phyloP scores from a whole-genome alignment of 2,329 filamentous ascomycete genomes.

The Aspergillus quadrilineatus region DNA sequence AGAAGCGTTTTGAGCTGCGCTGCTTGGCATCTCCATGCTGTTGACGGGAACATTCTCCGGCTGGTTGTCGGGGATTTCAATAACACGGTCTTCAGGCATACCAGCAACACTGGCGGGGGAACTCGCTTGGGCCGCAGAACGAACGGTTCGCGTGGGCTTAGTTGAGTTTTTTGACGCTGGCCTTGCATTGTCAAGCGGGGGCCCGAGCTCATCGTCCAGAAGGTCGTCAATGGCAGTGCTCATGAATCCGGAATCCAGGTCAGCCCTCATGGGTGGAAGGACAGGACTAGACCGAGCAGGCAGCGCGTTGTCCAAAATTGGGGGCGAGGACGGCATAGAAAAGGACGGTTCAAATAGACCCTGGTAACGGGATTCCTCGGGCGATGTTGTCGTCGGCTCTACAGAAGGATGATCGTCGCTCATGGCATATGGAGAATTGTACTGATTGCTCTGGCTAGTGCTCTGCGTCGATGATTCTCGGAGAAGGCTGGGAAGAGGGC shows the following conservation, averaged over 20 bases:
- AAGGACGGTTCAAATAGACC: conserved; percentile 66
- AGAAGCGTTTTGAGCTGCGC: conserved; percentile 7
- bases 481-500: conserved; percentile 53
- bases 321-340: conserved; percentile 87
- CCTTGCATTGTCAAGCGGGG: conserved; percentile 27
- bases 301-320: conserved; percentile 64
- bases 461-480: conserved; percentile 60
- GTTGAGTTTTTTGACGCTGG: conserved; percentile 19
- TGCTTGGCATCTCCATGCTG: background rate
- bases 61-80: conserved; percentile 20
- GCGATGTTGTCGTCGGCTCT: conserved; percentile 51
- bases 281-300: conserved; percentile 78
- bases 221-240: conserved; percentile 72
- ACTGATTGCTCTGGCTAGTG: conserved; percentile 25
- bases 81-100: conserved; percentile 19
- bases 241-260: conserved; percentile 77
- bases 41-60: conserved; percentile 22
- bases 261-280: conserved; percentile 58
- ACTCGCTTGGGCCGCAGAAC: conserved; percentile 25
- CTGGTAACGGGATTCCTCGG: conserved; percentile 51
- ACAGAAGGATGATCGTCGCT: conserved; percentile 36
- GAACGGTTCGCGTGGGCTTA: conserved; percentile 24
- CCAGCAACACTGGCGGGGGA: conserved; percentile 28
- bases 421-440: conserved; percentile 43
- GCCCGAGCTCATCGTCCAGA: conserved; percentile 58